These are phyloP conservation scores for Coniochaeta hoffmannii DNA, from an alignment of 2,329 filamentous ascomycete species.

Conservation along the genomic window DNA sequence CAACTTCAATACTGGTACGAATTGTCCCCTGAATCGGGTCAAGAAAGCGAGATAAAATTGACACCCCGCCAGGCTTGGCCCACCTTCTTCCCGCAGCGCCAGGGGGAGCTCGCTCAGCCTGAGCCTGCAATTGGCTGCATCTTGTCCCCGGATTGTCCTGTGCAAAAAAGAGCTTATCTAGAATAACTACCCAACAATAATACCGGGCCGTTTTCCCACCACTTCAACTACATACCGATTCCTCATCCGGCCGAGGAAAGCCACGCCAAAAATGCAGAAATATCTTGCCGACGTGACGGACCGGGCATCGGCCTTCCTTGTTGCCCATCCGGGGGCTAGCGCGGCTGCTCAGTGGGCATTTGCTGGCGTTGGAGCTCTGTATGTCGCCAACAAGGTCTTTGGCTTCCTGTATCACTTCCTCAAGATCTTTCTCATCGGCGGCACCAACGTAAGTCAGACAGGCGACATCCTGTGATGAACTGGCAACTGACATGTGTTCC, in stretches of 20 bases:
- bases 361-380: conserved; percentile 51
- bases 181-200: no score
- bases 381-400: conserved; percentile 46
- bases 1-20: no score
- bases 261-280: background rate
- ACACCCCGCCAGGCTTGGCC: no score
- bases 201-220: background rate
- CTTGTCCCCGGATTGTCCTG: no score
- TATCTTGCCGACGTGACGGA: conserved; percentile 19
- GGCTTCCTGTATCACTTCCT: conserved; percentile 55
- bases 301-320: conserved; percentile 23
- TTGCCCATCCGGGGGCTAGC: no score
- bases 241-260: conserved; percentile 4
- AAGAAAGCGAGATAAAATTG: no score
- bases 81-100: no score
- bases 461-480: background rate
- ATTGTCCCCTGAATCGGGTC: no score
- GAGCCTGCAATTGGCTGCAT: no score
- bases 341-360: conserved; percentile 37
- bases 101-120: no score
- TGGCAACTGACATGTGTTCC: conserved; percentile 12
- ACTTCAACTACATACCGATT: background rate
- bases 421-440: conserved; percentile 61
- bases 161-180: no score
- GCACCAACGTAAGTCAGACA: conserved; percentile 54